These are phyloP conservation scores for Uromyces viciae-fabae DNA, from an alignment of 1,284 basidiomycete genomes.

Conservation along the genomic window DNA sequence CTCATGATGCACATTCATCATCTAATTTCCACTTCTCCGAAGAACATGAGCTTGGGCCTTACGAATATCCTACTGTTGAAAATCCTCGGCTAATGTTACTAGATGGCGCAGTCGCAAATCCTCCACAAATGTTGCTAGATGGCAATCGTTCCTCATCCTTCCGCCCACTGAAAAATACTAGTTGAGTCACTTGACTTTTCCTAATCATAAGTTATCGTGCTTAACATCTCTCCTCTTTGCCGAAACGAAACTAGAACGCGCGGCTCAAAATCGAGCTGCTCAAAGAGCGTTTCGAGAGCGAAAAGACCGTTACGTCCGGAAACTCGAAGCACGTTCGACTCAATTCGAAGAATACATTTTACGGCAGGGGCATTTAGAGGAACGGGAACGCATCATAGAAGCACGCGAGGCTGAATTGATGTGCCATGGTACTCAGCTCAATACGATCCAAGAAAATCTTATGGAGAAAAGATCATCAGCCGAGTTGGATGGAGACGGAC, in stretches of 20 bases:
- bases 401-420: conserved; percentile 29
- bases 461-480: too few relatives aligned
- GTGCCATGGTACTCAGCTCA: neutral
- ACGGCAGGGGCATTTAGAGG: conserved; percentile 3
- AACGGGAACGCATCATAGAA: conserved; percentile 19
- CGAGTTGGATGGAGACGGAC: neutral
- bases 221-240: neutral
- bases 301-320: conserved; percentile 36
- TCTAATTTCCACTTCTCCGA: neutral
- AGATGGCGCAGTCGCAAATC: conserved; percentile 1
- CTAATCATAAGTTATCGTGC: too few relatives aligned
- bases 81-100: neutral
- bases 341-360: conserved; percentile 28
- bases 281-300: conserved; percentile 42
- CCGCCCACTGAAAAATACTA: conserved; percentile 39
- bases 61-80: neutral
- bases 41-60: neutral
- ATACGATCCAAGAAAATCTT: too few relatives aligned
- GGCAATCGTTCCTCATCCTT: conserved; percentile 3
- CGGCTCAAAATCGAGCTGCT: conserved; percentile 42
- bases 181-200: neutral
- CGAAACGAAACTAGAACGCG: conserved; percentile 25
- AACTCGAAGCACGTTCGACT: conserved; percentile 21
- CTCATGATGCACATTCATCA: neutral
- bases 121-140: neutral